Conservation (phyloP, 2,329 filamentous ascomycete genomes). For the Conoideocrella luteorostrata region DNA sequence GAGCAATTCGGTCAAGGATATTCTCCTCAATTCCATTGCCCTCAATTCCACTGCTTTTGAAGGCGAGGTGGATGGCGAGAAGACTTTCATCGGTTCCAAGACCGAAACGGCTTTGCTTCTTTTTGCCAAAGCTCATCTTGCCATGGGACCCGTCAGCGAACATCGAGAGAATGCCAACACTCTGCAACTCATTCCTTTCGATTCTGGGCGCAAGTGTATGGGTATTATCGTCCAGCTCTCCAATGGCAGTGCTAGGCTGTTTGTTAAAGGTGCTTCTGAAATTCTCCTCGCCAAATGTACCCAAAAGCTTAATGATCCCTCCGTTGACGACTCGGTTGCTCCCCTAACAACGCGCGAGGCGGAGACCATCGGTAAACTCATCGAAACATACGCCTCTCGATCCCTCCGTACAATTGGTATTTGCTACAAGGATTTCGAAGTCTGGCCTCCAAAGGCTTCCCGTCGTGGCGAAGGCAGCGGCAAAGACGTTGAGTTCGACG, state of each 20-base stretch:
- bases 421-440: conserved; percentile 75
- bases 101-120: conserved; percentile 70
- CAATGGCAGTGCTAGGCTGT: conserved; percentile 47
- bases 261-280: conserved; percentile 60
- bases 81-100: conserved; percentile 69
- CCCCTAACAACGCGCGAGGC: conserved; percentile 46
- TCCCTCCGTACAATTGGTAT: conserved; percentile 82
- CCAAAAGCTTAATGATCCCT: conserved; percentile 43
- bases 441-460: conserved; percentile 69
- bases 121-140: conserved; percentile 60
- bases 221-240: conserved; percentile 49
- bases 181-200: conserved; percentile 67
- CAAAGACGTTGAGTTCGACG: conserved; percentile 58
- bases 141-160: conserved; percentile 58
- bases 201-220: conserved; percentile 70
- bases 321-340: conserved; percentile 33
- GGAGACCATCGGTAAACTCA: conserved; percentile 56
- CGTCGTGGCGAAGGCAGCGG: conserved; percentile 48
- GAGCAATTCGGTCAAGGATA: conserved; percentile 38
- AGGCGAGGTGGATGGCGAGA: conserved; percentile 60
- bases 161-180: conserved; percentile 54
- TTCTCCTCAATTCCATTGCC: conserved; percentile 54
- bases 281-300: conserved; percentile 54
- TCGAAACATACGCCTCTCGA: conserved; percentile 69
- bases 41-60: conserved; percentile 72